Evolutionary conservation across 176 grass and related monocot species (phyloP).

Genomic region (Zoysia pacifica): DNA sequence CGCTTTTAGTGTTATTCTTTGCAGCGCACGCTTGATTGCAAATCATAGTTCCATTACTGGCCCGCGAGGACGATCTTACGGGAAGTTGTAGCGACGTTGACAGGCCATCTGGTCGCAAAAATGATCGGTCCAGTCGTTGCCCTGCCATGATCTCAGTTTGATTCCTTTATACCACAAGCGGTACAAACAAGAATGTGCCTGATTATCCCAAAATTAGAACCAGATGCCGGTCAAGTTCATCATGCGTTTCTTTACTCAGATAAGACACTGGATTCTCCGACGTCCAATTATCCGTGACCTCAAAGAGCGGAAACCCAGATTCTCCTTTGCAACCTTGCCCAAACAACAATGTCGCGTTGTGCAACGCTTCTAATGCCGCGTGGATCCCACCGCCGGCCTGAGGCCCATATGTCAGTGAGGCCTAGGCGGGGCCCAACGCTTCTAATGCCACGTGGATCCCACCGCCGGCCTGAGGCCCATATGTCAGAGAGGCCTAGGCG

Average conservation of each 20-base stretch:
- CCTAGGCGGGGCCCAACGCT: neutral
- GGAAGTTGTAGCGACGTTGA: conserved; percentile 24
- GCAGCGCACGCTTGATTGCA: neutral
- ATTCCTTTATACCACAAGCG: neutral
- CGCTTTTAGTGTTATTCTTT: neutral
- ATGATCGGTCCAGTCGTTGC: conserved; percentile 14
- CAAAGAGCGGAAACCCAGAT: conserved; percentile 13
- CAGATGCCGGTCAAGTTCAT: neutral
- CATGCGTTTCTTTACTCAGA: neutral
- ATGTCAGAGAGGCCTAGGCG: neutral
- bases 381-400: neutral
- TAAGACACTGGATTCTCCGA: neutral
- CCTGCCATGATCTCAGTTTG: neutral
- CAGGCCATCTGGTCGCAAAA: conserved; percentile 1
- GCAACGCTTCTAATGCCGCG: neutral
- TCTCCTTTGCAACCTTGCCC: conserved; percentile 6
- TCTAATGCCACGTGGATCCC: neutral
- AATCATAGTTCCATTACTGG: neutral
- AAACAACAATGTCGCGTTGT: conserved; percentile 8
- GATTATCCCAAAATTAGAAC: neutral
- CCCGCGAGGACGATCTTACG: conserved; percentile 32
- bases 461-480: neutral
- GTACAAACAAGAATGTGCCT: neutral
- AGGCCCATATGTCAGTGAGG: too few relatives aligned
- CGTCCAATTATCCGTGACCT: neutral